Base-by-base conservation (phyloP, 148 eudicot genomes). In the Heliosperma pusillum region DNA sequence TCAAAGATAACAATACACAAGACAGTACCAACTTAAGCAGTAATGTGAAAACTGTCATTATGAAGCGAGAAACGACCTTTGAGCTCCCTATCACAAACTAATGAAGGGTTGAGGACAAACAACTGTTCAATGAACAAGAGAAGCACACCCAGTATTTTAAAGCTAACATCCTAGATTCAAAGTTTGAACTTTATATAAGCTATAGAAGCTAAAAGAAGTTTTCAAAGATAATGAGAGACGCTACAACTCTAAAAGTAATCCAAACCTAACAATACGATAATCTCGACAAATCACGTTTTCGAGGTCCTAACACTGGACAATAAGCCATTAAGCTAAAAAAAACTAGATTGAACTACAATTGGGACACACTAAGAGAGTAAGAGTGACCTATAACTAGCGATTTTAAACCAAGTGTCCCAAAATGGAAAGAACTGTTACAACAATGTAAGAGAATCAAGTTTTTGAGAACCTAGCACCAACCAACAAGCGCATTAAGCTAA, bases 51-150 rank as follows among this genome's bases (percentile, higher is more conserved):
- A 50, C 55, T 50, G 55, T 50, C 72, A 24, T 29, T 69, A 7
- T 3, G 30, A 69, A 69, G 30, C 57, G 25, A 70, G 60, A 13
- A 26, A 3, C 73, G 26, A 17, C 53, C 61, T 70, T 70, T 70
- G 42, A 12, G 73, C 73, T 70, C 13, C 10, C 33, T 36, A 50
- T 25, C 36, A 70, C 73, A 70, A 16, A 21, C 57, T 33, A 66
- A 7, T 10, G 6, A 40, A 0, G 10, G 26, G 36, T 62, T 26
- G 33, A 61, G n/a, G n/a, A n/a, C n/a, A n/a, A n/a, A n/a, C n/a
- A n/a, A n/a, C n/a, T n/a, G n/a, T n/a, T n/a, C n/a, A n/a, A n/a
- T 2, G 68, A 30, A 16, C 11, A 27, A 27, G 68, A 11, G 3
- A 25, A 13, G 13, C 66, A 6, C 68, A 3, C 13, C 4, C 25